Conservation (phyloP, 2,329 filamentous ascomycete genomes). For the Calonectria hongkongensis region DNA sequence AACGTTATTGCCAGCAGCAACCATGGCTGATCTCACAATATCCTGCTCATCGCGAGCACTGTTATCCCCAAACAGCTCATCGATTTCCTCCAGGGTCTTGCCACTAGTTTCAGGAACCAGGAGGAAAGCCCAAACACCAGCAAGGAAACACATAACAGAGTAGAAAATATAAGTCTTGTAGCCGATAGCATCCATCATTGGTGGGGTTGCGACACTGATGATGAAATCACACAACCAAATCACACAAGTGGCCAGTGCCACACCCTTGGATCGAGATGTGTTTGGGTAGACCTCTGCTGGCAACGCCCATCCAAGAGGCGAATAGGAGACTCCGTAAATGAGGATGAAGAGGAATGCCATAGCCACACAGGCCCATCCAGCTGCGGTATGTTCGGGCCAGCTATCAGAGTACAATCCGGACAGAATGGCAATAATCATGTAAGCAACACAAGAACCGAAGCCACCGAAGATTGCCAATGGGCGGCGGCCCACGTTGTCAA, state of each 20-base stretch:
- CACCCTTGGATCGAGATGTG: constrained; percentile 62
- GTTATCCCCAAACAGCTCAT: constrained; percentile 6
- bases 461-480: constrained; percentile 66
- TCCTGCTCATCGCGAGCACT: not conserved
- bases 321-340: constrained; percentile 58
- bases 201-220: constrained; percentile 34
- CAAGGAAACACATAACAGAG: constrained; percentile 10
- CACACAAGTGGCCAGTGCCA: constrained; percentile 60
- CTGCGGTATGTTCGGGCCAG: constrained; percentile 67
- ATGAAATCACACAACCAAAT: constrained; percentile 62
- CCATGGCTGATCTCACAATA: constrained; percentile 1
- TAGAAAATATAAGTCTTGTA: constrained; percentile 60
- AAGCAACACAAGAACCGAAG: constrained; percentile 68
- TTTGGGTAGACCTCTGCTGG: constrained; percentile 64
- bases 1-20: constrained; percentile 5
- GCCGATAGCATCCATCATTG: constrained; percentile 55
- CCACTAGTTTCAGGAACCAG: not conserved
- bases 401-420: constrained; percentile 67
- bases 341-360: constrained; percentile 44
- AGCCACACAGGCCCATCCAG: constrained; percentile 74
- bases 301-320: constrained; percentile 65
- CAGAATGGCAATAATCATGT: constrained; percentile 71
- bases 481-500: constrained; percentile 68
- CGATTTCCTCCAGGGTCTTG: constrained; percentile 15
- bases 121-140: constrained; percentile 7